These are phyloP conservation scores for Salix dunnii DNA, from an alignment of 345 rosid species.

Conservation along the genomic window DNA sequence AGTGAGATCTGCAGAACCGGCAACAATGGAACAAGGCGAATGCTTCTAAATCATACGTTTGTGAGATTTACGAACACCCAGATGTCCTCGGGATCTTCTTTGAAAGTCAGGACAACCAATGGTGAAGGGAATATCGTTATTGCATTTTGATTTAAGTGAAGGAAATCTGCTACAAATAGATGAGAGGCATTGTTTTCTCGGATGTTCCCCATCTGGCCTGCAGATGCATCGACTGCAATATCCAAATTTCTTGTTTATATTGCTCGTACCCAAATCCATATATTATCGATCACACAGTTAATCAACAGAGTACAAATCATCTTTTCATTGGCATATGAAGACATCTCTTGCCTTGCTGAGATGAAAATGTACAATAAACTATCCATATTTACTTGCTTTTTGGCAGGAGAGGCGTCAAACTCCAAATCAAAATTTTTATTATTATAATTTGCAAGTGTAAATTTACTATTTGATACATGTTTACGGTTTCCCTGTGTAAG, in stretches of 20 bases:
- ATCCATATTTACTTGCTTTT: background rate
- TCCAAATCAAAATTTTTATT: background rate
- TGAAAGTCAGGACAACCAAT: background rate
- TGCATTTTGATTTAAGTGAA: background rate
- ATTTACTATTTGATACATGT: constrained; percentile 16
- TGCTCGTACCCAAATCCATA: background rate
- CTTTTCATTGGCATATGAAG: background rate
- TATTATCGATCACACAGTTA: background rate
- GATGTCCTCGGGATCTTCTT: background rate
- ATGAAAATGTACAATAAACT: background rate
- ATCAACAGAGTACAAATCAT: background rate
- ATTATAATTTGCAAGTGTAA: background rate
- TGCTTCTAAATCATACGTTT: background rate
- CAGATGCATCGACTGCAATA: too few species aligned
- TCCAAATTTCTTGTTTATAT: too few species aligned
- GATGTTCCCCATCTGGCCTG: too few species aligned
- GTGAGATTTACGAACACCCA: background rate
- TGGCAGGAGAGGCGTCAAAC: background rate
- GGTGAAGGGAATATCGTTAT: background rate
- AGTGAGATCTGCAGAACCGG: too few species aligned
- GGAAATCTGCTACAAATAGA: background rate
- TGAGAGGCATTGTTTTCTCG: too few species aligned
- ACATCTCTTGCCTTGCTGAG: background rate
- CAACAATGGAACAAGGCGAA: background rate
- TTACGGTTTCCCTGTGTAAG: background rate